Evolutionary conservation across 2,329 filamentous ascomycete species (phyloP), one percentile per base, ranked within the genome.

Genomic region (Drechslera avenae): DNA sequence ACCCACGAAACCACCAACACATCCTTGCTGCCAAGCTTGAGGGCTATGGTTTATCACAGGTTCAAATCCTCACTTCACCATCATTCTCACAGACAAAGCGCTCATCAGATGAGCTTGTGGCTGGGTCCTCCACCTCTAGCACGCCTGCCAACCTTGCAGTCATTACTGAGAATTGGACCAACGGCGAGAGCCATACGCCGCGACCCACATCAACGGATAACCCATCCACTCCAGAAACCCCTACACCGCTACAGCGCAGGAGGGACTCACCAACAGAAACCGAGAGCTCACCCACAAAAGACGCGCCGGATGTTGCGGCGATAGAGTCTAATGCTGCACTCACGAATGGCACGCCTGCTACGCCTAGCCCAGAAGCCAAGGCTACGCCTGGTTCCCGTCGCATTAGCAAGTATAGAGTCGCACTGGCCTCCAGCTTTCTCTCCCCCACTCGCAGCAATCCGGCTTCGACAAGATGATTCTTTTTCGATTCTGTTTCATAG

Each of bases 61-160:
- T 57, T 14, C 34, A 44, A 14, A 39, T 49, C 5, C 21, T 48
- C 12, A 52, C 64, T 1, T 66, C 66, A 5, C 53, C 60, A 3
- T 53, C 60, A 8, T 73, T 72, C 46, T 59, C 65, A 4, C 68
- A 73, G 37, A 72, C 70, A 2, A 72, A 69, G 43, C 41, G 56
- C 13, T 72, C 67, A 0, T 73, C 69, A 1, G 69, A 72, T 30
- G 68, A 72, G 4, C 57, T 73, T 1, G 66, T 72, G 3, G 66
- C 64, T 13, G 57, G 58, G 8, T 60, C 62, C 3, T 64, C 60
- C 3, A 62, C 58, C 18, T 63, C 57, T 6, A 64, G 60, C 26
- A 68, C 67, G 2, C 66, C 69, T 0, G 67, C 67, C 9, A 64
- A 61, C 2, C 40, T 48, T 13, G 34, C 52, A 2, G 16, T 53